Evolutionary conservation across 345 rosid species (phyloP).

Genomic region (Euphorbia pulcherrima): DNA sequence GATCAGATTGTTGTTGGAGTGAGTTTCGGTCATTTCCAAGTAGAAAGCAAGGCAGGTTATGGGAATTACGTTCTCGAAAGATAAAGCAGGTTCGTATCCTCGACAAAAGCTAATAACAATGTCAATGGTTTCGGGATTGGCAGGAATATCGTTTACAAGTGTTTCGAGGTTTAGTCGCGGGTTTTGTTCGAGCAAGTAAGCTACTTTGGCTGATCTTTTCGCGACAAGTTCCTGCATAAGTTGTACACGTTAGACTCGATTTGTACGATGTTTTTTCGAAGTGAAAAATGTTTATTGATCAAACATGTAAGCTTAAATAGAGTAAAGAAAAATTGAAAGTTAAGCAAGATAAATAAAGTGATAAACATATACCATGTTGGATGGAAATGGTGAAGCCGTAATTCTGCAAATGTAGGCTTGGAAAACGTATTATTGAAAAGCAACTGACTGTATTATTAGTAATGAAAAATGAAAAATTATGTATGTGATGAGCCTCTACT

Average conservation of each 20-base stretch:
- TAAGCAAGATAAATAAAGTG: too few species aligned
- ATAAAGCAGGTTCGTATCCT: slow-evolving; percentile 43
- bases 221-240: slow-evolving; percentile 51
- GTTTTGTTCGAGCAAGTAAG: slow-evolving; percentile 39
- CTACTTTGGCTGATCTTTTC: slow-evolving; percentile 56
- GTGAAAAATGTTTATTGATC: too few species aligned
- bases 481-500: neutral
- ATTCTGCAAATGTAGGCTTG: slow-evolving; percentile 17
- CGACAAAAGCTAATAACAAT: slow-evolving; percentile 66
- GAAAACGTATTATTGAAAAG: slow-evolving; percentile 32
- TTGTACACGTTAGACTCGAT: neutral
- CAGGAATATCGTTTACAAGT: slow-evolving; percentile 47
- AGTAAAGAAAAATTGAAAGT: too few species aligned
- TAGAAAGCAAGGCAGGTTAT: slow-evolving; percentile 51
- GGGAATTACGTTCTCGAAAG: slow-evolving; percentile 54
- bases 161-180: slow-evolving; percentile 25
- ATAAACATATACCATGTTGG: slow-evolving; percentile 31
- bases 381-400: slow-evolving; percentile 29
- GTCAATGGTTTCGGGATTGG: slow-evolving; percentile 52
- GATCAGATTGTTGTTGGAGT: slow-evolving; percentile 53
- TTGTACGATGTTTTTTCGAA: too few species aligned
- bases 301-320: too few species aligned
- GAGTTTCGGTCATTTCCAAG: slow-evolving; percentile 67
- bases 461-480: neutral
- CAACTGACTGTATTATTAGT: neutral